A percentile compares a stretch with the other conserved stretches of the same genome.
phyloP scores from a whole-genome alignment of 2,329 filamentous ascomycete genomes.

The Penicillium paneum region DNA sequence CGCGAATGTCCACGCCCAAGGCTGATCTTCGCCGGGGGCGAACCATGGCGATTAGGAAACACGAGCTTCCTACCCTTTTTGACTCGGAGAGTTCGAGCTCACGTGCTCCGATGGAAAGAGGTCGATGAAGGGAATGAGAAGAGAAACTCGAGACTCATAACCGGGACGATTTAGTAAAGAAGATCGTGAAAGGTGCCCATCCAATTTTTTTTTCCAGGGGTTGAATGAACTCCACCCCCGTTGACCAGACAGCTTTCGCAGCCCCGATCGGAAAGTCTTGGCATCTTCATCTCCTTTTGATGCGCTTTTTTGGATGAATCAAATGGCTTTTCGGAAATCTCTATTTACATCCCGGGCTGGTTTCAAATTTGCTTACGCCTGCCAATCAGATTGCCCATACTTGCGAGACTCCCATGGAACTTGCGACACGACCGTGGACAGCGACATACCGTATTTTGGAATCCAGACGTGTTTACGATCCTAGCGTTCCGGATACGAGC shows the following conservation, averaged over 20 bases:
- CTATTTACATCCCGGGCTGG: neutral
- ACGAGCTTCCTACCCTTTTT: neutral
- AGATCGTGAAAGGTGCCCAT: slow-evolving; percentile 2
- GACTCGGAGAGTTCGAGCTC: neutral
- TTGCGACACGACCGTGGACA: neutral
- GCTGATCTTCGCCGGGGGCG: slow-evolving; percentile 45
- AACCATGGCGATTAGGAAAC: slow-evolving; percentile 28
- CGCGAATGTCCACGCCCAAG: slow-evolving; percentile 47
- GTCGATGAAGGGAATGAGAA: neutral
- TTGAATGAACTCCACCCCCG: neutral
- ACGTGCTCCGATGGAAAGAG: neutral
- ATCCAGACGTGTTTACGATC: neutral
- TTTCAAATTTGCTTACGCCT: neutral
- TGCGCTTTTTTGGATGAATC: neutral
- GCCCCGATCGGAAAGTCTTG: slow-evolving; percentile 7
- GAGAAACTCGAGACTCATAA: neutral
- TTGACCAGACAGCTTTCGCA: slow-evolving; percentile 3
- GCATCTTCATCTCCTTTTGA: neutral
- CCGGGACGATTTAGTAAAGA: slow-evolving; percentile 5
- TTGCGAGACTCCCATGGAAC: neutral
- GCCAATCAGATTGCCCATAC: neutral
- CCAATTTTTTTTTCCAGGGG: slow-evolving; percentile 5
- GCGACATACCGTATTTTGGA: neutral
- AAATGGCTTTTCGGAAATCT: neutral
- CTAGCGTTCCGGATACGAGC: neutral